These are phyloP conservation scores for Nicotiana attenuata DNA, from an alignment of 257 asterid species.

Conservation along the genomic window DNA sequence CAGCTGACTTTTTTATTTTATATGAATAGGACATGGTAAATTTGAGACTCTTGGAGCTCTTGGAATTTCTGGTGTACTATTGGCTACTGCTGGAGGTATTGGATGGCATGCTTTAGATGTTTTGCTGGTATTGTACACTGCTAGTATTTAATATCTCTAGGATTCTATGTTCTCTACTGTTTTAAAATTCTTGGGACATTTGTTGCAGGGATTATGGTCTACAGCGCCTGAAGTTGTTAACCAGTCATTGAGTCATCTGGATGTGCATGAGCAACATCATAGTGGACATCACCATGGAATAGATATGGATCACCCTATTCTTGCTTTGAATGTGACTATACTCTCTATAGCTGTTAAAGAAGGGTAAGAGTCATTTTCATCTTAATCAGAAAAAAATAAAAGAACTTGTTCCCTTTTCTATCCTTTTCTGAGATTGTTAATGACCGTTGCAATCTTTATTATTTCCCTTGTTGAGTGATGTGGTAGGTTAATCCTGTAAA, in stretches of 20 bases:
- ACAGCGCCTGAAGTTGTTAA: conserved; percentile 62
- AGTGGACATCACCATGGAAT: conserved; percentile 75
- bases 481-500: background rate
- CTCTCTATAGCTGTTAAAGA: conserved; percentile 84
- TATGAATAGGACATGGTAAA: conserved; percentile 83
- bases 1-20: conserved; percentile 17
- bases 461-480: background rate
- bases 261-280: conserved; percentile 38
- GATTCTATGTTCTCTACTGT: background rate
- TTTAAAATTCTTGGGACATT: conserved; percentile 7
- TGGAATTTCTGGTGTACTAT: conserved; percentile 76
- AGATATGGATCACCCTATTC: conserved; percentile 86
- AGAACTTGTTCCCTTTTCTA: conserved; percentile 5
- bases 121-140: conserved; percentile 38
- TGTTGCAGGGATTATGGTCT: conserved; percentile 53
- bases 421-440: background rate
- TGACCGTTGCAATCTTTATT: background rate
- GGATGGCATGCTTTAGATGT: conserved; percentile 93
- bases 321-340: conserved; percentile 76
- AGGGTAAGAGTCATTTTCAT: conserved; percentile 52
- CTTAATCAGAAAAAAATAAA: background rate
- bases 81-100: conserved; percentile 94
- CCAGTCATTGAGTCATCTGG: conserved; percentile 46
- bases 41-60: conserved; percentile 97
- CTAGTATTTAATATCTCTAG: background rate